A percentile compares a stretch with the other conserved stretches of the same genome.
Conservation (phyloP, 192 early-diverging fungal genomes). For the Coemansia sp. region DNA sequence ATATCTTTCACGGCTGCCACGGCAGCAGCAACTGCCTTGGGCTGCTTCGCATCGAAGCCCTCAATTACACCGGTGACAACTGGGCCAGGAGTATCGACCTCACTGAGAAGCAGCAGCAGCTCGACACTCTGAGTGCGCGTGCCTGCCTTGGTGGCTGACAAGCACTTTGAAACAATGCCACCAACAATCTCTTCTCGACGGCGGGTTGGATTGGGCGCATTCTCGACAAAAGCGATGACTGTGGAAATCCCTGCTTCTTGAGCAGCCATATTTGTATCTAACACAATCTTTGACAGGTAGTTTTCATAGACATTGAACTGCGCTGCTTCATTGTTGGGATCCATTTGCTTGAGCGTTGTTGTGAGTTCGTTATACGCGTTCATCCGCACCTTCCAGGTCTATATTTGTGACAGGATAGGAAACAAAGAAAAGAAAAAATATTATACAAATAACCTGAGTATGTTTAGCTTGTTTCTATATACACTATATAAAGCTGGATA, state of each 20-base stretch:
- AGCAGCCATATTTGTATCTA: conserved; percentile 87
- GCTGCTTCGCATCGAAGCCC: conserved; percentile 81
- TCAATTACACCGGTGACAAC: conserved; percentile 80
- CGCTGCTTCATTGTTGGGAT: conserved; percentile 56
- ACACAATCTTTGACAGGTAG: conserved; percentile 76
- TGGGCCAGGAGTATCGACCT: conserved; percentile 81
- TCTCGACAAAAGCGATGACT: conserved; percentile 73
- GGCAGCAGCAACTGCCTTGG: conserved; percentile 82
- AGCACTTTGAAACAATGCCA: conserved; percentile 81
- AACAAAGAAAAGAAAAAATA: conserved; percentile 8
- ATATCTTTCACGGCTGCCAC: conserved; percentile 64
- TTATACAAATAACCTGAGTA: not conserved
- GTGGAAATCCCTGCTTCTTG: conserved; percentile 82
- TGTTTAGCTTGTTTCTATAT: not conserved
- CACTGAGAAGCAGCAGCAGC: conserved; percentile 80
- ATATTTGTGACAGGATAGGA: not conserved
- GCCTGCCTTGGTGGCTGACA: conserved; percentile 77
- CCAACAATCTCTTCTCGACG: conserved; percentile 70
- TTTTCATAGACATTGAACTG: conserved; percentile 73
- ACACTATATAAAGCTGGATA: not conserved
- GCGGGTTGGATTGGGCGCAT: conserved; percentile 75
- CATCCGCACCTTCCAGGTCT: conserved; percentile 94
- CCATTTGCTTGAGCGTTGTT: conserved; percentile 66
- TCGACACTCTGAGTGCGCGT: conserved; percentile 79
- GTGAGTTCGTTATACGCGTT: conserved; percentile 80